Base-by-base conservation (phyloP, 192 early-diverging fungal species). In the Entomortierella chlamydospora region DNA sequence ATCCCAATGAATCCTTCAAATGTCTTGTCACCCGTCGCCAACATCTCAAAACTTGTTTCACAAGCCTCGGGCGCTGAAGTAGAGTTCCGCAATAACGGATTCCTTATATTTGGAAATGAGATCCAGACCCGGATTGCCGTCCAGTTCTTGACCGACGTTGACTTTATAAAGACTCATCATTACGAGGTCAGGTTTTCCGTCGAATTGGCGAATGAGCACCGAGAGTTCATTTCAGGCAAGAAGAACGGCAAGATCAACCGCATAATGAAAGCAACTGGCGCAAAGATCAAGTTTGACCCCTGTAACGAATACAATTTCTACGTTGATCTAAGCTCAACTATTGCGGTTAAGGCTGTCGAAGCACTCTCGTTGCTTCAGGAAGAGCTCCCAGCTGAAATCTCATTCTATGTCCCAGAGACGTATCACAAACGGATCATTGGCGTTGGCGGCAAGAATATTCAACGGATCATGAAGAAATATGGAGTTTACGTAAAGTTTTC, bases 231-330 rank as follows among this genome's bases (percentile, higher is more conserved):
- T 56, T 92, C 91, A 59, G 93, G 93, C 54, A 94, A 94, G 82
- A 94, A 94, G 81, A 91, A 90, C 62, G 93, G 93, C 67, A 95
- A 95, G 63, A 92, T 95, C 73, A 95, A 95, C 85, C 88, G 91
- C 61, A 95, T 95, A 69, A 89, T 87, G 57, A 91, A 92, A 57
- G 65, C 85, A 0, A 88, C 87, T 15, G 89, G 82, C 1, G 91
- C 90, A 28, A 74, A 83, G 34, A 85, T 95, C 34, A 61, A 82
- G 17, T 93, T 95, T 76, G 88, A 90, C 31, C 82, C 87, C 28
- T 84, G 83, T 28, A 92, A 91, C 60, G 87, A 89, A 20, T 93
- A 90, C 74, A 94, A 94, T 55, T 91, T 92, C 76, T 74, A 88
- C 26, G 91, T 95, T 56, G 90, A 91, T 26, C 72, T 95, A 0